Percentiles rank a stretch among this genome's conserved stretches.
These are phyloP conservation scores for Adansonia digitata DNA, from an alignment of 345 rosid genomes.

Conservation along the genomic window DNA sequence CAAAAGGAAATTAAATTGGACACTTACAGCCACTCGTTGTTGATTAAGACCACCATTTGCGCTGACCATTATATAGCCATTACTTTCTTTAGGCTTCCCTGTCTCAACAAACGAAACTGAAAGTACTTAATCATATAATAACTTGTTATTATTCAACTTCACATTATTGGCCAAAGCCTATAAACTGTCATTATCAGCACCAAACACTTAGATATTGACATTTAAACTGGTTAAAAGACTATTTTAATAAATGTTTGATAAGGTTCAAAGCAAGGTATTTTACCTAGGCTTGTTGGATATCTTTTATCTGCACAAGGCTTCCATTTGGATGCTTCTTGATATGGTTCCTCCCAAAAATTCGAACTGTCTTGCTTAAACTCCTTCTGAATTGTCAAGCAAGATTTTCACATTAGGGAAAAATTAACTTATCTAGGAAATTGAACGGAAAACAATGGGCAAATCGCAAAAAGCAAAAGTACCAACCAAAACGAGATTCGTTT, in stretches of 20 bases:
- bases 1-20: conserved; percentile 3
- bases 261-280: not conserved
- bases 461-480: too few species aligned
- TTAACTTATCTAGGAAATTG: not conserved
- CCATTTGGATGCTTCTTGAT: conserved; percentile 54
- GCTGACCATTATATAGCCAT: conserved; percentile 78
- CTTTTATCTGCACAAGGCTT: conserved; percentile 70
- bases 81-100: conserved; percentile 40
- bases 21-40: conserved; percentile 91
- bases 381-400: conserved; percentile 38
- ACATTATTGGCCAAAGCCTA: not conserved
- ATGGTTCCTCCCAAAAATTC: conserved; percentile 52
- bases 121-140: conserved; percentile 4
- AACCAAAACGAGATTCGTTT: not conserved
- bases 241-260: too few species aligned
- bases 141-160: not conserved
- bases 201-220: not conserved
- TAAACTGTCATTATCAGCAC: not conserved
- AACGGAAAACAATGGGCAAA: too few species aligned
- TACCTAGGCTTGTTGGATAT: conserved; percentile 30
- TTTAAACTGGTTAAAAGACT: too few species aligned
- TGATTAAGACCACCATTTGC: conserved; percentile 97
- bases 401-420: conserved; percentile 4
- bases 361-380: conserved; percentile 43
- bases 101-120: conserved; percentile 17